Percentiles rank a stretch among this genome's conserved stretches.
Evolutionary conservation across 2,329 filamentous ascomycete species (phyloP).

Genomic region (Sphaerulina populicola): DNA sequence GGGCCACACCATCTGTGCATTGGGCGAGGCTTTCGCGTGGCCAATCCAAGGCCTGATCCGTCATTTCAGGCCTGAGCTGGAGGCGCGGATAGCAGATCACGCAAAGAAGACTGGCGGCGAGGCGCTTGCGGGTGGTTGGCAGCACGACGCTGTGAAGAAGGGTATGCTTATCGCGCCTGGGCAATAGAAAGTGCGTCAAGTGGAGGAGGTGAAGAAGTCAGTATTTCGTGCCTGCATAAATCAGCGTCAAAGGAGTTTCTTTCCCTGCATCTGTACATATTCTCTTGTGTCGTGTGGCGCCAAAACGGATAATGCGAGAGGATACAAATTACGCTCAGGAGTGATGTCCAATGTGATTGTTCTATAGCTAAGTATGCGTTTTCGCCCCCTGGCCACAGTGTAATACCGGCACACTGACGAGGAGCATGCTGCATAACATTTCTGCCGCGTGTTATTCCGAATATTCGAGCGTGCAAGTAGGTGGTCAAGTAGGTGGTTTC

Average conservation of each 20-base stretch:
- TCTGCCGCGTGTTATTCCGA: too few relatives aligned
- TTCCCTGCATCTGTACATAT: slow-evolving; percentile 7
- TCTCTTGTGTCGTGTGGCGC: slow-evolving; percentile 4
- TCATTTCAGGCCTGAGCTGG: slow-evolving; percentile 93
- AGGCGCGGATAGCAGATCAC: slow-evolving; percentile 80
- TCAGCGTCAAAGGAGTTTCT: slow-evolving; percentile 2
- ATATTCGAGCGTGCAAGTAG: too few relatives aligned
- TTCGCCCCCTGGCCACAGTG: too few relatives aligned
- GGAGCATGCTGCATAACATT: too few relatives aligned
- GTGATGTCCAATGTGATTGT: too few relatives aligned
- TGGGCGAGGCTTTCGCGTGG: slow-evolving; percentile 98
- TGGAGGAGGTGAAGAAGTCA: background rate
- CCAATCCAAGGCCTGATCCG: slow-evolving; percentile 95
- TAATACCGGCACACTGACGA: too few relatives aligned
- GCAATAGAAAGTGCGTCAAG: slow-evolving; percentile 51
- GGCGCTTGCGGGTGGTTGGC: slow-evolving; percentile 81
- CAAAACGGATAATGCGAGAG: slow-evolving; percentile 4
- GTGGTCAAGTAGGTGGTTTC: too few relatives aligned
- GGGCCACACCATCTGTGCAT: slow-evolving; percentile 95
- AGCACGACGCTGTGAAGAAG: slow-evolving; percentile 62
- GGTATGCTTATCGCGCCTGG: slow-evolving; percentile 83
- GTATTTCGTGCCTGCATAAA: background rate
- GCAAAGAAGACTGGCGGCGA: slow-evolving; percentile 62
- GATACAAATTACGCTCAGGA: background rate
- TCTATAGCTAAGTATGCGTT: too few relatives aligned